These are phyloP conservation scores for Gardenia jasminoides DNA, from an alignment of 257 asterid species.

Conservation along the genomic window DNA sequence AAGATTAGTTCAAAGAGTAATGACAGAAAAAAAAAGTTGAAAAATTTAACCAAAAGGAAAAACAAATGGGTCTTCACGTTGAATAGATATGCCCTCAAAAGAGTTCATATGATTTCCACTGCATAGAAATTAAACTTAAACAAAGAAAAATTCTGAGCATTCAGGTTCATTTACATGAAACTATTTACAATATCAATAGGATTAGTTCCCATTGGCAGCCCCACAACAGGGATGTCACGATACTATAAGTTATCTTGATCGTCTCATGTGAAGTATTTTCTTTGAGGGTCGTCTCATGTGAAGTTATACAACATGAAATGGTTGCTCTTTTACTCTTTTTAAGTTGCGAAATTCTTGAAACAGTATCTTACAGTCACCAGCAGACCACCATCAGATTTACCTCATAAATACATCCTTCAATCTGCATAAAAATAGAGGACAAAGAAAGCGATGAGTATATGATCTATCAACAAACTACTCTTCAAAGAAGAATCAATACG, in stretches of 20 bases:
- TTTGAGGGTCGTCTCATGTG: background rate
- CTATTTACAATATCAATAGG: background rate
- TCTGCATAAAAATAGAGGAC: conserved; percentile 6
- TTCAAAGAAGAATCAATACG: background rate
- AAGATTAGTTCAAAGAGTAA: no score
- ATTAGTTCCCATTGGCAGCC: background rate
- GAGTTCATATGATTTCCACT: background rate
- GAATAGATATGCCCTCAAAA: background rate
- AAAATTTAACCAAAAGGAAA: no score
- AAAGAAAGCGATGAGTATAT: background rate
- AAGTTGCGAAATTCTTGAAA: background rate
- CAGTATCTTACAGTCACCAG: background rate
- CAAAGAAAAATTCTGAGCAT: background rate
- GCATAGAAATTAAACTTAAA: background rate
- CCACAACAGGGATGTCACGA: no score
- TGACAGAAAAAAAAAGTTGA: no score
- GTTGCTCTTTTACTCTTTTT: background rate
- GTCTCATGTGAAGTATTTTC: no score
- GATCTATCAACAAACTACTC: background rate
- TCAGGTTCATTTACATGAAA: background rate
- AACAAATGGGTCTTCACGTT: no score
- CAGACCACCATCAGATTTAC: background rate
- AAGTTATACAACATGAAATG: background rate
- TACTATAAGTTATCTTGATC: no score
- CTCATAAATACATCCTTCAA: background rate